Evolutionary conservation across 2,329 filamentous ascomycete species (phyloP).

Genomic region (Cordyceps pruinosa): DNA sequence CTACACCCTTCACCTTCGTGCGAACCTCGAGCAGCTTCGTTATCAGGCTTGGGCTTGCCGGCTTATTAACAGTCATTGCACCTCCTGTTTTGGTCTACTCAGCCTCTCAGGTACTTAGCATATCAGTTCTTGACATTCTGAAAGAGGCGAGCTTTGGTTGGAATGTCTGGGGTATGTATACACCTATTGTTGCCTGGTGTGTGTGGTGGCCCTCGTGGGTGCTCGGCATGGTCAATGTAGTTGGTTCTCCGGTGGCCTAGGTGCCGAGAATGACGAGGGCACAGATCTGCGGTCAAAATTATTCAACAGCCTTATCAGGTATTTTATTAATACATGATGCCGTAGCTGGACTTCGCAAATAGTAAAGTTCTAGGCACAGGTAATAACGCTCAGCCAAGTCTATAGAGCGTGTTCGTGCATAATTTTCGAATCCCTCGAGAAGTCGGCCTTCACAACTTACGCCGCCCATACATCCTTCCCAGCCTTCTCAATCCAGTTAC

Average conservation of each 20-base stretch:
- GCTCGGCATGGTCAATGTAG: slow-evolving; percentile 50
- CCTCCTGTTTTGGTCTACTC: slow-evolving; percentile 51
- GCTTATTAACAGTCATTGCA: slow-evolving; percentile 52
- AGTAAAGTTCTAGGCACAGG: background rate
- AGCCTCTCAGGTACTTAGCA: slow-evolving; percentile 35
- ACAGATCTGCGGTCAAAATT: background rate
- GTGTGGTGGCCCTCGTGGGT: slow-evolving; percentile 95
- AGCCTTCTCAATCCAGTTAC: slow-evolving; percentile 92
- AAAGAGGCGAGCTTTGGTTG: slow-evolving; percentile 75
- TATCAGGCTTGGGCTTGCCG: slow-evolving; percentile 35
- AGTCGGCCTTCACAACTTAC: slow-evolving; percentile 30
- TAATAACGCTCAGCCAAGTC: background rate
- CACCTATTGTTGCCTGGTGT: slow-evolving; percentile 83
- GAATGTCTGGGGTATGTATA: slow-evolving; percentile 86
- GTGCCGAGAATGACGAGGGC: background rate
- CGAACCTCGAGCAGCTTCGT: slow-evolving; percentile 37
- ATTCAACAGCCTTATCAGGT: background rate
- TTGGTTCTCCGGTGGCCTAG: slow-evolving; percentile 27
- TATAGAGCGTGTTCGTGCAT: background rate
- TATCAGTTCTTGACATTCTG: slow-evolving; percentile 52
- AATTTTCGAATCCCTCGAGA: background rate
- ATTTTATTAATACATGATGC: slow-evolving; percentile 2
- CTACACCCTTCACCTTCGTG: slow-evolving; percentile 72
- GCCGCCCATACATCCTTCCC: slow-evolving; percentile 96
- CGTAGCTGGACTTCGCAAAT: background rate